Evolutionary conservation across 75 land plant genomes (phyloP).

Genomic region (Adiantum capillusveneris): DNA sequence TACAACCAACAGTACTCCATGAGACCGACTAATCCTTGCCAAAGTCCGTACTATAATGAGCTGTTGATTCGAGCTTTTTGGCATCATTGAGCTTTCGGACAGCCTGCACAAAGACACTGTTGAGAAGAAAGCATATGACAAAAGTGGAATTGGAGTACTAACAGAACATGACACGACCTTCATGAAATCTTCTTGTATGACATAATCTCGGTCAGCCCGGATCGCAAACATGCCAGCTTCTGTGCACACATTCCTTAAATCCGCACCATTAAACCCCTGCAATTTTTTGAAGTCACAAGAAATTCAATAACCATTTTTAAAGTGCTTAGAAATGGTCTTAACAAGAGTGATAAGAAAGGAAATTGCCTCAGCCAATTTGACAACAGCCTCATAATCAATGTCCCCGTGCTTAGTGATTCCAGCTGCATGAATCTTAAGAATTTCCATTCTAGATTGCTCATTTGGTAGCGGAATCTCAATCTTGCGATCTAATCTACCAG

Average conservation of each 20-base stretch:
- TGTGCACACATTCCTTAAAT: constrained; percentile 82
- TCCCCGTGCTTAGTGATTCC: constrained; percentile 91
- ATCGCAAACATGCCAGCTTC: constrained; percentile 92
- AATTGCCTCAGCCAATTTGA: constrained; percentile 77
- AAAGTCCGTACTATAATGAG: constrained; percentile 88
- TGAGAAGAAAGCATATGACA: no score
- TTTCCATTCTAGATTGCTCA: constrained; percentile 83
- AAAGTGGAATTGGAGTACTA: no score
- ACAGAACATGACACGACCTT: no score
- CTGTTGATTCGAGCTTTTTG: constrained; percentile 84
- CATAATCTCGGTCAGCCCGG: constrained; percentile 88
- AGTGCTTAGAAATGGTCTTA: no score
- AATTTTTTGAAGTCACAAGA: no score
- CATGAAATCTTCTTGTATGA: constrained; percentile 91
- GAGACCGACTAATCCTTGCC: constrained; percentile 82
- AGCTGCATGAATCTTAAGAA: constrained; percentile 84
- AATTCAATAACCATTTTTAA: no score
- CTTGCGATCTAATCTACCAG: constrained; percentile 76
- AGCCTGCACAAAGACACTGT: constrained; percentile 46
- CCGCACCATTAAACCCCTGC: constrained; percentile 85
- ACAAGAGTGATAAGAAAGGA: no score
- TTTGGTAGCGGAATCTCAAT: constrained; percentile 90
- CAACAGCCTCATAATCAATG: constrained; percentile 86
- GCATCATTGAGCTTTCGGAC: constrained; percentile 86
- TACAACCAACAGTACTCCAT: no score